Base-by-base conservation (phyloP, 768 basidiomycete species). In the Boletus pseudo-olivaceus region DNA sequence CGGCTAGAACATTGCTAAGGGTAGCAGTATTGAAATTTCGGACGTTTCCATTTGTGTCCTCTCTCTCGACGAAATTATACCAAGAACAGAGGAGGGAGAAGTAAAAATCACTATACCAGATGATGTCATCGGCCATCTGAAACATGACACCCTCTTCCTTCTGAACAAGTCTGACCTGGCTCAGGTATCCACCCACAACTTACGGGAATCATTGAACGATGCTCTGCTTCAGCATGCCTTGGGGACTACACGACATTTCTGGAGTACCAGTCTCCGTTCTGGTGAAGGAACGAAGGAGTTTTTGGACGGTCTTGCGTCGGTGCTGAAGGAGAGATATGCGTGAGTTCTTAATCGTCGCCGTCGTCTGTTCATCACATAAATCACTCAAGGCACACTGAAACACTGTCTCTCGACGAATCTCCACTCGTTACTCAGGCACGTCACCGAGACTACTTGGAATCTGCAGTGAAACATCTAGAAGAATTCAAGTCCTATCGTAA, bases 31-130 rank as follows among this genome's bases (percentile, higher is more conserved):
- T 5, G 72, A 78, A 49, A 67, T 71, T 2, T 82, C 93, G 1
- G 87, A 94, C 62, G 63, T 91, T 15, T 81, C 83, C 1, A 72
- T 96, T n/a, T 93, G 91, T 60, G 85, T 96, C 9, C 75, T 96
- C 4, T 86, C 93, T 7, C 75, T 92, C 3, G 80, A 82, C 1
- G 83, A 79, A 5, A 59, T 75, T 0, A 41, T 71, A 19, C 39
- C 39, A 8, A 34, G 37, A 11, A 53, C 54, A 4, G 23, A 39
- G 9, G 49, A 44, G 29, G 58, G 51, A 4, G 19, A 23, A 29
- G 37, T 54, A 10, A 55, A 55, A 23, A 34, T 76, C 20, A 57
- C 49, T 9, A 61, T 83, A 17, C 84, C 87, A 3, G 50, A 73
- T n/a, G 69, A 75, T 7, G 61, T 92, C 23, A 63, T 70, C 32